These are phyloP conservation scores for Mycena pura DNA, from an alignment of 768 basidiomycete genomes.

Conservation along the genomic window DNA sequence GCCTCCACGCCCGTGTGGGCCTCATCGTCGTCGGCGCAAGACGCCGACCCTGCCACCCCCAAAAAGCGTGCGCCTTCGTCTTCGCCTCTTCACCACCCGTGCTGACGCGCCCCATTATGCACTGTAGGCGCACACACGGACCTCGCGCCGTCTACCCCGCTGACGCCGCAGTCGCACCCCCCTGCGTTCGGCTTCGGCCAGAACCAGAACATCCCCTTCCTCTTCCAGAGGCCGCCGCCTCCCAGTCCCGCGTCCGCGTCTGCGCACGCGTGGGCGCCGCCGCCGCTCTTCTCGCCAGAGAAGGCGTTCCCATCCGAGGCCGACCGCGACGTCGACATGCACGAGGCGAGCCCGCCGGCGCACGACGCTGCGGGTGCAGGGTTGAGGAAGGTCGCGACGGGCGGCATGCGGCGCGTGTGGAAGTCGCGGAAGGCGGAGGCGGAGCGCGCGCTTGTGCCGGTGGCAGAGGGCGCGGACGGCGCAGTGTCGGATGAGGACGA, in stretches of 20 bases:
- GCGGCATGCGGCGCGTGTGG: constrained; percentile 70
- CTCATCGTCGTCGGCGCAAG: constrained; percentile 31
- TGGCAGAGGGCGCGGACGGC: constrained; percentile 47
- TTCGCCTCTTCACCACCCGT: constrained; percentile 9
- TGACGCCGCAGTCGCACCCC: constrained; percentile 49
- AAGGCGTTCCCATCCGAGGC: constrained; percentile 70
- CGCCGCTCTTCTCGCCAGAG: constrained; percentile 61
- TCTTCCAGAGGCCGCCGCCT: constrained; percentile 65
- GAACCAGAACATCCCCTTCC: constrained; percentile 74
- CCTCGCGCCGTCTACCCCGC: constrained; percentile 48
- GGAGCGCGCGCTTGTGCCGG: constrained; percentile 42
- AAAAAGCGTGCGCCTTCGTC: constrained; percentile 67
- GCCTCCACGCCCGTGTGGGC: constrained; percentile 65
- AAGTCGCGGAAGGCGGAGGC: constrained; percentile 66
- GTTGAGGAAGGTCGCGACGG: constrained; percentile 63
- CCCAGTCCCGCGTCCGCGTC: constrained; percentile 42
- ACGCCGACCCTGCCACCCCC: constrained; percentile 60
- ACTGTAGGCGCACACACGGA: constrained; percentile 49
- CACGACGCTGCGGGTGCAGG: constrained; percentile 43
- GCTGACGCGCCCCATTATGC: neutral
- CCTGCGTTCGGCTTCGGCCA: constrained; percentile 75
- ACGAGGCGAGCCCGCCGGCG: constrained; percentile 68
- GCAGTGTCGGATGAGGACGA: constrained; percentile 48
- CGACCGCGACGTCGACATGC: constrained; percentile 82
- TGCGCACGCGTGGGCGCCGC: constrained; percentile 72